These are phyloP conservation scores for Ceratocystis albifundus DNA, from an alignment of 2,329 filamentous ascomycete species.

Conservation along the genomic window DNA sequence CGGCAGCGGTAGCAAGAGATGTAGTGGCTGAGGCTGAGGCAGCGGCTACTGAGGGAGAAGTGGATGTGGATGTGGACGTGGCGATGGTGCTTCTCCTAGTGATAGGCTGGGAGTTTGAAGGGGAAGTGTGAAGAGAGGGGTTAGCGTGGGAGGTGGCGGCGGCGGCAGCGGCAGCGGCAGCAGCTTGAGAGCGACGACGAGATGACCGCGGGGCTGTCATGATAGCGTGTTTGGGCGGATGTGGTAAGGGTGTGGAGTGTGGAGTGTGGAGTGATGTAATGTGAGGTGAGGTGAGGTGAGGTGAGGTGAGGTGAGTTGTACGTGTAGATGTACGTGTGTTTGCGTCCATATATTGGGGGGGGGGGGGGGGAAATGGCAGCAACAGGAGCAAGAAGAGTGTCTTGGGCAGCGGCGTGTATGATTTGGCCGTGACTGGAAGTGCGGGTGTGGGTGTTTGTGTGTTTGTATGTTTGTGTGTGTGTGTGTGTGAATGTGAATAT, in stretches of 20 bases:
- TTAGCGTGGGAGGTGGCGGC: not conserved
- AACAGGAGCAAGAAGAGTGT: too few relatives aligned
- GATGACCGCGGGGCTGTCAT: slow-evolving; percentile 15
- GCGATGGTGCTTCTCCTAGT: slow-evolving; percentile 6
- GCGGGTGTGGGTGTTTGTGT: not conserved
- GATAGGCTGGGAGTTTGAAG: not conserved
- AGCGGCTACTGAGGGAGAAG: not conserved
- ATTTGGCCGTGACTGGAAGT: not conserved
- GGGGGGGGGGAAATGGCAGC: too few relatives aligned
- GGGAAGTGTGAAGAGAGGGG: not conserved
- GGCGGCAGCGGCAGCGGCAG: not conserved
- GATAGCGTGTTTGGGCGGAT: not conserved
- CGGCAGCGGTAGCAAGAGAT: not conserved
- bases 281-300: too few relatives aligned
- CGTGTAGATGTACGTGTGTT: too few relatives aligned
- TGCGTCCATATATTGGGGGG: too few relatives aligned
- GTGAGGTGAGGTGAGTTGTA: too few relatives aligned
- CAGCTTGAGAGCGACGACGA: slow-evolving; percentile 12
- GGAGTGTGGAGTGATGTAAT: too few relatives aligned
- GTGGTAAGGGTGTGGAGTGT: not conserved
- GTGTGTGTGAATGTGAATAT: not conserved
- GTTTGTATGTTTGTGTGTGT: not conserved
- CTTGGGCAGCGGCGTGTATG: too few relatives aligned
- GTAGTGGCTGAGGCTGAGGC: not conserved
- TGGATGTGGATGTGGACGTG: slow-evolving; percentile 5